phyloP scores from a whole-genome alignment of 768 basidiomycete species.

The Ramaria rubella region DNA sequence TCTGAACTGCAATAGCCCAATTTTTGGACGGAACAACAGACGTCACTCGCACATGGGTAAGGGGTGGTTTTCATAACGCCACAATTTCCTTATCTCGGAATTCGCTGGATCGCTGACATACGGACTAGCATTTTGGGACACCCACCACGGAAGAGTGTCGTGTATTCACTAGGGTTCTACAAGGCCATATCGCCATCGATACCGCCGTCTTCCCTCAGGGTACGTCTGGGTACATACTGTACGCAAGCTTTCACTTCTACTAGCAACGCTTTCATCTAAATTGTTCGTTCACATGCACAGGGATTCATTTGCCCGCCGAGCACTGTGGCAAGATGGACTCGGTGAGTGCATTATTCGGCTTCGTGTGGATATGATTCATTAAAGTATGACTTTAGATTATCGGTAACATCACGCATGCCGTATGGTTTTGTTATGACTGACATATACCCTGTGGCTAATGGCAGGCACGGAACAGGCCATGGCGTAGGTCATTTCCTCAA shows the following conservation, averaged over 20 bases:
- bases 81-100: not conserved
- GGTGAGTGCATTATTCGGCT: slow-evolving; percentile 37
- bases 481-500: slow-evolving; percentile 94
- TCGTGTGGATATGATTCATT: not conserved
- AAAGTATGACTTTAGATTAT: slow-evolving; percentile 39
- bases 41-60: slow-evolving; percentile 81
- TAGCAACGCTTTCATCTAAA: not conserved
- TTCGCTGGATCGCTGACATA: not conserved
- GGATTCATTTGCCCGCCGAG: slow-evolving; percentile 72
- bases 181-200: slow-evolving; percentile 89
- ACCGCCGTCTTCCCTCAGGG: slow-evolving; percentile 74
- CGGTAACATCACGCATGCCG: slow-evolving; percentile 32
- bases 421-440: slow-evolving; percentile 6
- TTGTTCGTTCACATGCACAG: slow-evolving; percentile 32
- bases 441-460: slow-evolving; percentile 9
- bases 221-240: slow-evolving; percentile 63
- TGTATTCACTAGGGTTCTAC: slow-evolving; percentile 86
- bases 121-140: slow-evolving; percentile 72
- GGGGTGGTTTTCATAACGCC: no score
- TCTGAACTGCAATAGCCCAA: slow-evolving; percentile 43
- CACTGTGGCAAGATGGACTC: slow-evolving; percentile 83
- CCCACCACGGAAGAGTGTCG: slow-evolving; percentile 78
- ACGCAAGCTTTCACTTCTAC: slow-evolving; percentile 14
- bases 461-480: slow-evolving; percentile 87
- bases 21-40: slow-evolving; percentile 94